Percentiles rank a stretch among this genome's conserved stretches.
These are phyloP conservation scores for Gastrodia elata DNA, from an alignment of 106 monocot species.

Conservation along the genomic window DNA sequence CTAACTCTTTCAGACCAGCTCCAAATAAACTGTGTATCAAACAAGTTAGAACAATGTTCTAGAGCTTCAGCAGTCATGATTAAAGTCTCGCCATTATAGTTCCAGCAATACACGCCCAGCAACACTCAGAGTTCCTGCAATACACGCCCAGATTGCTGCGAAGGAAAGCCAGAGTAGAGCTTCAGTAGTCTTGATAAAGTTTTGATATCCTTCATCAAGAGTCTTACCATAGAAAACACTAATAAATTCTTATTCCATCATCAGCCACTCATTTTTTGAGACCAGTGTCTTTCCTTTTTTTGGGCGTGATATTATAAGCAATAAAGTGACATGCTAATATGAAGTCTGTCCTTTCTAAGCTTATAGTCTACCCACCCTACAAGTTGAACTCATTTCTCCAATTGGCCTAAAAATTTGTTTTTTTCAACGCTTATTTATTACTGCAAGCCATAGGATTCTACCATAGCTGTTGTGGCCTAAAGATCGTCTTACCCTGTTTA, in stretches of 20 bases:
- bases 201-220: neutral
- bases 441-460: neutral
- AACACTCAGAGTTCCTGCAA: too few species aligned
- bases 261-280: neutral
- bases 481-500: neutral
- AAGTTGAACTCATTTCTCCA: neutral
- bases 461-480: neutral
- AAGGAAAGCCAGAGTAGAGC: too few species aligned
- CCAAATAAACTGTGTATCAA: too few species aligned
- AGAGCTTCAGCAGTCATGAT: too few species aligned
- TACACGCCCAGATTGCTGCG: too few species aligned
- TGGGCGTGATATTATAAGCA: neutral
- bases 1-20: too few species aligned
- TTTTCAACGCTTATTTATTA: neutral
- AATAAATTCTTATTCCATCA: neutral
- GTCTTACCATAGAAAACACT: neutral
- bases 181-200: too few species aligned
- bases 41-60: too few species aligned
- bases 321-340: neutral
- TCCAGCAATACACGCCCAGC: too few species aligned
- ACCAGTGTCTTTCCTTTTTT: neutral
- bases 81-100: too few species aligned
- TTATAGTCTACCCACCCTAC: neutral
- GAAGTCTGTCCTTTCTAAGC: neutral
- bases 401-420: neutral